Evolutionary conservation across 164 flowering plant genomes (phyloP).

Genomic region (Pachysandra terminalis): DNA sequence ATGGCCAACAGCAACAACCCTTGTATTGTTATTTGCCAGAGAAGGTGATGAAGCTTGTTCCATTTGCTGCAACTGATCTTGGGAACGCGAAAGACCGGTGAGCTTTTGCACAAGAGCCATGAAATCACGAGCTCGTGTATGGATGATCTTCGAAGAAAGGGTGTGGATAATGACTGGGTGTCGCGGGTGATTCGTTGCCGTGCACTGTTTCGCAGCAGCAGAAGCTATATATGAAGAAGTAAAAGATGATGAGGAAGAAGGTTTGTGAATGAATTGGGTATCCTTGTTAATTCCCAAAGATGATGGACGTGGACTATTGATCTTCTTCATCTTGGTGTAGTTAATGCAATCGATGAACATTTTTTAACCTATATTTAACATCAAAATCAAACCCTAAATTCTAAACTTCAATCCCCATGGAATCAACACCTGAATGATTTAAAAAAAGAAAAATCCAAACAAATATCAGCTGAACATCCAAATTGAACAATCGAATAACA

Average conservation of each 20-base stretch:
- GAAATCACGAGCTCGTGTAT: constrained; percentile 63
- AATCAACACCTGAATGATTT: too few species aligned
- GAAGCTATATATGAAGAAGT: background rate
- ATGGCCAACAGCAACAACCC: background rate
- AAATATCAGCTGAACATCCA: too few species aligned
- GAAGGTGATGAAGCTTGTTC: background rate
- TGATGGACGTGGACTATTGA: constrained; percentile 47
- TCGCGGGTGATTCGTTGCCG: constrained; percentile 18
- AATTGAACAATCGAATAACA: too few species aligned
- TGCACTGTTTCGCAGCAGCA: background rate
- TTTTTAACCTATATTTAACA: too few species aligned
- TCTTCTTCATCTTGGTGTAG: constrained; percentile 13
- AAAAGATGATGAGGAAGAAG: constrained; percentile 19
- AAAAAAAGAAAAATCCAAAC: too few species aligned
- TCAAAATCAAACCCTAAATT: too few species aligned
- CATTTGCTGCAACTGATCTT: background rate
- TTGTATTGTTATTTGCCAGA: background rate
- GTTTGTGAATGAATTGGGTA: constrained; percentile 42
- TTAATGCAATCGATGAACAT: too few species aligned
- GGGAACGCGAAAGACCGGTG: constrained; percentile 41
- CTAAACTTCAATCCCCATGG: too few species aligned
- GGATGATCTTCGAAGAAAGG: constrained; percentile 67
- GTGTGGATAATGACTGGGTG: constrained; percentile 68
- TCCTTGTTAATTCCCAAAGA: constrained; percentile 44
- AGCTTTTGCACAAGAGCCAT: constrained; percentile 74